Percentiles rank a stretch among this genome's conserved stretches.
Conservation (phyloP, 305 asterid genomes). For the Fraxinus paxiana region DNA sequence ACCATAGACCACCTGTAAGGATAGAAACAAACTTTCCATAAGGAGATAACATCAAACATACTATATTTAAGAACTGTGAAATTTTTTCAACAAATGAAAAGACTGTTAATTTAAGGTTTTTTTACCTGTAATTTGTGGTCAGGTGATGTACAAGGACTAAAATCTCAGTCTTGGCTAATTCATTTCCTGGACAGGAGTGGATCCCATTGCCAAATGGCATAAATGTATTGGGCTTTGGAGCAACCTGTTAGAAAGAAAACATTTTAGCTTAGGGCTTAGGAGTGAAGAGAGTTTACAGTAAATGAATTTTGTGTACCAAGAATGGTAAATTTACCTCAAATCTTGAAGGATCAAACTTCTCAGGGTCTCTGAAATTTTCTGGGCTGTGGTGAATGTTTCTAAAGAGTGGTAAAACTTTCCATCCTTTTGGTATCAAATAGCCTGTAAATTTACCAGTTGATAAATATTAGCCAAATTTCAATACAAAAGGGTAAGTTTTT, state of each 20-base stretch:
- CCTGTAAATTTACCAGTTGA: conserved; percentile 37
- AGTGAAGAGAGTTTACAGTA: not conserved
- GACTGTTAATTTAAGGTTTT: not conserved
- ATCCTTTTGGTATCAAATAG: conserved; percentile 79
- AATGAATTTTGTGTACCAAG: not conserved
- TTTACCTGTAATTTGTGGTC: conserved; percentile 84
- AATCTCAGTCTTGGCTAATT: conserved; percentile 84
- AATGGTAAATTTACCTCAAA: conserved; percentile 57
- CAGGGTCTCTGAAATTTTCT: conserved; percentile 78
- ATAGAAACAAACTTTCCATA: conserved; percentile 23
- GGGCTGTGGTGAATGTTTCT: conserved; percentile 92
- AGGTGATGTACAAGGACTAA: conserved; percentile 76
- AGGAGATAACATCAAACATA: conserved; percentile 19
- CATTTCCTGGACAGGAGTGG: conserved; percentile 94
- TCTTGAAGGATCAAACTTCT: conserved; percentile 91
- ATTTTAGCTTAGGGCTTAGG: not conserved
- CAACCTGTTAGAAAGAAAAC: conserved; percentile 42
- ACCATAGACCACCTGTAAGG: conserved; percentile 78
- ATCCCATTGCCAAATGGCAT: conserved; percentile 92
- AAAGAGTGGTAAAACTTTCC: conserved; percentile 89
- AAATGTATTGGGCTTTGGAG: conserved; percentile 79
- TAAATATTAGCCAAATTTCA: not conserved
- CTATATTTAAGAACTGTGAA: conserved; percentile 38
- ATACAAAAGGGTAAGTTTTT: not conserved
- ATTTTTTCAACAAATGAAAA: conserved; percentile 12